Percentiles rank a stretch among this genome's conserved stretches.
Evolutionary conservation across 352 stramenopile genomes (phyloP).

Genomic region (Globisporangium middletonii): DNA sequence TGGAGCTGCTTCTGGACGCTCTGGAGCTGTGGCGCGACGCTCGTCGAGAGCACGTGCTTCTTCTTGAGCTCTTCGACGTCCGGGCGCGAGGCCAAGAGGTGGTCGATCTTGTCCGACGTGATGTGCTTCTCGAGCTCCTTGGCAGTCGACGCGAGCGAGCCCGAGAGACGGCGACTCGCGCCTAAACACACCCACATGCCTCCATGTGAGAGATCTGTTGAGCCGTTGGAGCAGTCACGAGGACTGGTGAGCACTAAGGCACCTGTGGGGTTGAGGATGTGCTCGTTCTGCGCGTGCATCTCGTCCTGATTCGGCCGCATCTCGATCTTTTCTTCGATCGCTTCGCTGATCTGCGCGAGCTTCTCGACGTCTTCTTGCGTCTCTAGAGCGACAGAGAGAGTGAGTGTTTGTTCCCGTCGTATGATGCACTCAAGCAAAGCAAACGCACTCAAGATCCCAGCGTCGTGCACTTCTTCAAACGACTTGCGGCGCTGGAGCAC

Average conservation of each 20-base stretch:
- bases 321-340: constrained; percentile 43
- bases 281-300: constrained; percentile 41
- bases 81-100: constrained; percentile 46
- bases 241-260: not conserved
- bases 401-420: not conserved
- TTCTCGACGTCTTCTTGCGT: constrained; percentile 36
- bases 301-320: constrained; percentile 36
- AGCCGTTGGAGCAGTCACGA: not conserved
- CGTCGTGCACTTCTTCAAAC: constrained; percentile 39
- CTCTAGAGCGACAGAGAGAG: constrained; percentile 12
- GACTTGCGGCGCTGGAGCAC: constrained; percentile 37
- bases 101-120: constrained; percentile 65
- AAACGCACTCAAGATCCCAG: constrained; percentile 35
- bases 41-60: constrained; percentile 47
- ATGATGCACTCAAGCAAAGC: not conserved
- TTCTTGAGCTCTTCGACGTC: constrained; percentile 52
- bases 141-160: constrained; percentile 31
- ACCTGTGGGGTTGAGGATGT: constrained; percentile 44
- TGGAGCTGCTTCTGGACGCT: constrained; percentile 73
- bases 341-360: constrained; percentile 26
- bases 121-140: constrained; percentile 48
- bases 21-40: constrained; percentile 50
- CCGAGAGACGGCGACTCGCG: constrained; percentile 29
- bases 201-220: not conserved
- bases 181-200: constrained; percentile 7